Evolutionary conservation across 805 yeast species (phyloP), one percentile per base, ranked within the genome.

Genomic region (Sugiyamaella chiloensis): DNA sequence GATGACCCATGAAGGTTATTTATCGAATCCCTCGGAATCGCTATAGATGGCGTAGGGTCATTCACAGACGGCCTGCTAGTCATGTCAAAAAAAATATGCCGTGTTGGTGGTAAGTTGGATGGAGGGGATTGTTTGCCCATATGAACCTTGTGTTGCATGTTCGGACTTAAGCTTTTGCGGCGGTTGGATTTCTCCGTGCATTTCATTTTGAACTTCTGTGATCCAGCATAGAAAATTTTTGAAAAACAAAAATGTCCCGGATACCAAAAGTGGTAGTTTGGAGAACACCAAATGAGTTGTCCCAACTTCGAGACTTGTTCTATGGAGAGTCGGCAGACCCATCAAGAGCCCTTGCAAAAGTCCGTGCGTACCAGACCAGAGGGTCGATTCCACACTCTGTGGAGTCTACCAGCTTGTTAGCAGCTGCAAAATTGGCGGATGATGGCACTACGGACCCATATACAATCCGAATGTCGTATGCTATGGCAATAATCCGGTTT

Each of bases 401-500:
- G 26, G 91, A 84, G 55, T 65, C 80, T 35, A 86, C 95, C 0
- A 72, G 82, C 0, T 65, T 76, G 34, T 58, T 86, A 14, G 75
- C 80, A 0, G 73, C 81, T n/a, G 70, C 80, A 0, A 58, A 67
- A 1, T 47, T 81, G 19, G 54, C 64, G 11, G 81, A 78, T 50
- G 71, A 71, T 27, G 49, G 56, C n/a, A 51, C 53, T 8, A 44
- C 39, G 6, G 77, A 74, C 42, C 55, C 67, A 14, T 61, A 61
- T 41, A 52, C 70, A 0, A 57, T 79, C 2, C 74, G 79, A 51
- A 57, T 81, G 52, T 71, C 82, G 4, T 86, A 85, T 60, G 69
- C 89, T 0, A 81, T 85, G 86, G 79, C 88, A 0, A 59, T 90
- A 9, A 81, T 88, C 23, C 71, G 95, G 49, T 88, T 91, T 67